Evolutionary conservation across 1,284 basidiomycete genomes (phyloP).

Genomic region (Sporisorium graminicola): DNA sequence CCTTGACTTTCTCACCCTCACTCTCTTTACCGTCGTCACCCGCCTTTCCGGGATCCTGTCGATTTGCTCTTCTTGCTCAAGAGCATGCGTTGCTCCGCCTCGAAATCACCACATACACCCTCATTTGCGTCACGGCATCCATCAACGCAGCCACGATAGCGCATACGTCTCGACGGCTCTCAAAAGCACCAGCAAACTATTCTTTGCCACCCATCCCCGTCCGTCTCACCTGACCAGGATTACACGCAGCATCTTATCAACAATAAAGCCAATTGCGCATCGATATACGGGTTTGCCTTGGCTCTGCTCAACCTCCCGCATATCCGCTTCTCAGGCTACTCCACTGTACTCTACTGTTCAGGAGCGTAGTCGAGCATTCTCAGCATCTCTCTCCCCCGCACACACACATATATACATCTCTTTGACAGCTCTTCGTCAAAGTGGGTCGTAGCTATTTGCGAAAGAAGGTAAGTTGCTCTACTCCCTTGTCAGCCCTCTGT

Average conservation of each 20-base stretch:
- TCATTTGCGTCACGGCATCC: background rate
- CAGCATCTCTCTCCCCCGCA: too few species aligned
- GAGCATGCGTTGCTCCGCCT: background rate
- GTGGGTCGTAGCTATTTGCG: background rate
- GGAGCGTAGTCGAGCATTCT: background rate
- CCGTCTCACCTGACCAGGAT: background rate
- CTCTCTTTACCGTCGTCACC: background rate
- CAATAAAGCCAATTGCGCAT: background rate
- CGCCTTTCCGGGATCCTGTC: background rate
- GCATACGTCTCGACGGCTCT: background rate
- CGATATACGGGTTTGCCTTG: background rate
- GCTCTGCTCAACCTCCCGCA: background rate
- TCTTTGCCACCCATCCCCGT: constrained; percentile 20
- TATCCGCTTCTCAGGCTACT: background rate
- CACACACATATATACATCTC: too few species aligned
- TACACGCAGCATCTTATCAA: background rate
- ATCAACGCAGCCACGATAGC: background rate
- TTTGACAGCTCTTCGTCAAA: background rate
- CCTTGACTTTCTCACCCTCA: background rate
- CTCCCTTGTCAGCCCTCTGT: background rate
- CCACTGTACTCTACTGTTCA: background rate
- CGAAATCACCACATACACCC: background rate
- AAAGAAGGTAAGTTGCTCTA: background rate
- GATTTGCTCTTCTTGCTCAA: background rate
- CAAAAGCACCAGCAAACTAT: constrained; percentile 32